phyloP scores from a whole-genome alignment of 1,139 yeast species.

The Chernovozyma aurita region DNA sequence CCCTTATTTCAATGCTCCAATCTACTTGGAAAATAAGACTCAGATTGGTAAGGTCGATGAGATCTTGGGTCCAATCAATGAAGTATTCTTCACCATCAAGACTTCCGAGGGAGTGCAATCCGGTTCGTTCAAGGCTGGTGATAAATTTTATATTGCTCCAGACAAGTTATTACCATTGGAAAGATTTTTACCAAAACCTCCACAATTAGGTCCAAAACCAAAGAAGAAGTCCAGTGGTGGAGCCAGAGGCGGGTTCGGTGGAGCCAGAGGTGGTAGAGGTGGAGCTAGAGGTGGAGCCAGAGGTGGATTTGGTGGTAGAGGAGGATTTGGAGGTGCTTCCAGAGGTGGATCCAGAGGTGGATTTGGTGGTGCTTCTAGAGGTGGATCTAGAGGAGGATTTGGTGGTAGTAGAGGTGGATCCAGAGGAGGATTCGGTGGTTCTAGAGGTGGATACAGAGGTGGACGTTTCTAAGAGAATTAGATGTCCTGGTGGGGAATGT shows the following conservation, averaged over 20 bases:
- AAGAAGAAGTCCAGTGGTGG: slow-evolving; percentile 61
- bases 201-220: slow-evolving; percentile 71
- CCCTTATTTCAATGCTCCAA: slow-evolving; percentile 99
- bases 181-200: slow-evolving; percentile 91
- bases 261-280: slow-evolving; percentile 35
- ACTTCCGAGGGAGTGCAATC: slow-evolving; percentile 97
- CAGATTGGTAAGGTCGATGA: slow-evolving; percentile 98
- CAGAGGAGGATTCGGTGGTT: slow-evolving; percentile 41
- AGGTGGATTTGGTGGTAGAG: slow-evolving; percentile 24
- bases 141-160: slow-evolving; percentile 90
- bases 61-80: slow-evolving; percentile 94
- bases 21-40: slow-evolving; percentile 90
- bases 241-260: slow-evolving; percentile 25
- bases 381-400: slow-evolving; percentile 32
- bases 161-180: slow-evolving; percentile 94
- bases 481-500: no score
- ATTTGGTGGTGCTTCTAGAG: slow-evolving; percentile 22
- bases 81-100: slow-evolving; percentile 93
- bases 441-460: slow-evolving; percentile 32
- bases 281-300: slow-evolving; percentile 45
- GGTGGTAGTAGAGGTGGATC: slow-evolving; percentile 32
- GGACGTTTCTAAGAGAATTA: slow-evolving; percentile 25
- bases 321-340: slow-evolving; percentile 15
- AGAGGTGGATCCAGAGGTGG: slow-evolving; percentile 23
- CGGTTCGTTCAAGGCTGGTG: slow-evolving; percentile 87